Conservation (phyloP, 768 basidiomycete genomes). For the Naematelia aurantialba region DNA sequence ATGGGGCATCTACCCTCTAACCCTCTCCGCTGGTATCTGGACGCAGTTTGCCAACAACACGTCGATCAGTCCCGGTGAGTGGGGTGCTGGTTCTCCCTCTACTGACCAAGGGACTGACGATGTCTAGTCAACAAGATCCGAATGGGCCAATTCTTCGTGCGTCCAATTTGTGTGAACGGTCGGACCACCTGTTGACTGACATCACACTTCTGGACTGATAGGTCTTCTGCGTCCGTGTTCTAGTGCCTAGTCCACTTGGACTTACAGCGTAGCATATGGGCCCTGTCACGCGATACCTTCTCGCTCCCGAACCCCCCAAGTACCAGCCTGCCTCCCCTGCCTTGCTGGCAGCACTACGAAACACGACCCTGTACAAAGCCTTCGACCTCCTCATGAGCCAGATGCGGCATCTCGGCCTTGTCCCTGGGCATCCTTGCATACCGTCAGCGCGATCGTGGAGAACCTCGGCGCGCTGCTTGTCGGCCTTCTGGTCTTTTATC, state of each 20-base stretch:
- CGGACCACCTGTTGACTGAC: too few species aligned
- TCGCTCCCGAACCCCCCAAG: not conserved
- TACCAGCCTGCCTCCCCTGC: not conserved
- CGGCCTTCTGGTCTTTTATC: not conserved
- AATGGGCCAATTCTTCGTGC: not conserved
- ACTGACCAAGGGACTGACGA: too few species aligned
- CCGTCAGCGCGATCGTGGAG: not conserved
- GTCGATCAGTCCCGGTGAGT: not conserved
- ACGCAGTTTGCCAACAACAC: not conserved
- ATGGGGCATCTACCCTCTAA: not conserved
- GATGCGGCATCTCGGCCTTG: constrained; percentile 1
- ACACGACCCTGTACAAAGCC: not conserved
- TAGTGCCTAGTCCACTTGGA: not conserved
- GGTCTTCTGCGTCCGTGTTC: too few species aligned
- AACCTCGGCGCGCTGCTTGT: not conserved
- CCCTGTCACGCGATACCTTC: not conserved
- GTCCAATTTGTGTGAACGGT: not conserved
- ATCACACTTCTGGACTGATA: too few species aligned
- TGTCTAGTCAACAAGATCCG: not conserved
- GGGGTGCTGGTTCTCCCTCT: too few species aligned
- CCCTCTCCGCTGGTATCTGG: not conserved
- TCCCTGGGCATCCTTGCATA: too few species aligned
- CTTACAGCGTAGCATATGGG: not conserved
- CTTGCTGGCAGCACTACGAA: not conserved
- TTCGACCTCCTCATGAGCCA: constrained; percentile 3